Evolutionary conservation across 768 basidiomycete genomes (phyloP), one percentile per base, ranked within the genome.

Genomic region (Tylopilus sp.): DNA sequence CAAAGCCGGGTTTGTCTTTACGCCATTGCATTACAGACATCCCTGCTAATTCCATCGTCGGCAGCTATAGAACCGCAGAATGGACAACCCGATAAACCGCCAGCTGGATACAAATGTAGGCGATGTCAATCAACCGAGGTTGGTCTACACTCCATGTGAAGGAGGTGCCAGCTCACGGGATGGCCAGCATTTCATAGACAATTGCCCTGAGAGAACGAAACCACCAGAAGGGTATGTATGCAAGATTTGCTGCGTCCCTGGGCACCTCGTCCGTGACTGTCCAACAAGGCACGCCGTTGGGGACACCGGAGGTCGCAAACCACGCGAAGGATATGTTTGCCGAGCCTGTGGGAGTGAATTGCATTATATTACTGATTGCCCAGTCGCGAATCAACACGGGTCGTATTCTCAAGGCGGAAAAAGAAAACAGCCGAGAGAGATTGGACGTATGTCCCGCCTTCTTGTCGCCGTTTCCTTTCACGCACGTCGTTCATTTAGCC

Each of bases 301-400:
- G 12, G 90, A 93, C 63, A 91, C 89, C 2, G 90, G 89, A 13
- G 88, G 89, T 9, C 79, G 76, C 40, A 90, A 90, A 62, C 91
- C 92, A 7, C 87, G 79, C 44, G 79, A 84, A 53, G 91, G 90
- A 48, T 98, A 98, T 60, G 80, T 89, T 12, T 98, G 95, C 70
- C 80, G 91, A 35, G 91, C 92, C 2, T 98, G 95, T 68, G 92
- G 88, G 35, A 91, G 88, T 62, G 86, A 87, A 53, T 72, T 77
- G 6, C 95, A 98, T 71, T 89, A 82, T 61, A 79, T 98, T 44
- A 83, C 91, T 43, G 94, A 98, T 60, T 98, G 95, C 60, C 81
- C 86, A 6, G 75, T 83, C 13, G 79, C 83, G 7, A 86, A 83
- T 54, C 80, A 78, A 61, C 71, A 71, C 38, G 73, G 66, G 15